phyloP scores from a whole-genome alignment of 768 basidiomycete genomes.

The Pleurotus giganteus region DNA sequence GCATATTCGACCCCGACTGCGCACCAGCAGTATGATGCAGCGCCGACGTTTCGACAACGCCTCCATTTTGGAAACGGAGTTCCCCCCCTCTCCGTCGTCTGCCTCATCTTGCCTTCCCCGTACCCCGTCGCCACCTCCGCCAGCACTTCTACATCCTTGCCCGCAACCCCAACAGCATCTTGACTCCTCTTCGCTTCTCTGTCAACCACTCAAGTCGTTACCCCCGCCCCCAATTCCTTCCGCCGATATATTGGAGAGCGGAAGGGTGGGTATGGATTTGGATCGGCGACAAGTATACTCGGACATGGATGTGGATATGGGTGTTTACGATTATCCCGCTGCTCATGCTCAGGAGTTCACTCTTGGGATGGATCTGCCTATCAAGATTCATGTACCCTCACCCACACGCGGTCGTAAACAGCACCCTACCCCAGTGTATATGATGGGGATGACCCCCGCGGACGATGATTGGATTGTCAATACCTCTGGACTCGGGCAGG shows the following conservation, averaged over 20 bases:
- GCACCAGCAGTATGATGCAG: constrained; percentile 35
- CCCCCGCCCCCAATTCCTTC: not conserved
- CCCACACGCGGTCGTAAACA: constrained; percentile 3
- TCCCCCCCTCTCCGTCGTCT: constrained; percentile 4
- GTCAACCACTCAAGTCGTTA: constrained; percentile 16
- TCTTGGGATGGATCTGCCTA: constrained; percentile 41
- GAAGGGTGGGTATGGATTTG: constrained; percentile 14
- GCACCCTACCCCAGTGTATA: not conserved
- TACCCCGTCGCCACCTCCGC: constrained; percentile 11
- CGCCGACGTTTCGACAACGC: constrained; percentile 16
- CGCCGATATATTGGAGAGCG: not conserved
- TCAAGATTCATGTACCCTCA: constrained; percentile 11
- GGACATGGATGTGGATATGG: constrained; percentile 20
- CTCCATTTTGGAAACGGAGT: not conserved
- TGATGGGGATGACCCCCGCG: not conserved
- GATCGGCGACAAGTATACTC: constrained; percentile 15
- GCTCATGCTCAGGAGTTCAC: constrained; percentile 38
- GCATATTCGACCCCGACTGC: constrained; percentile 26
- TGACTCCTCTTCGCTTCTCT: constrained; percentile 18
- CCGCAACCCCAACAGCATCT: constrained; percentile 12
- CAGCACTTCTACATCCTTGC: constrained; percentile 3
- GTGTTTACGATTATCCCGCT: constrained; percentile 17
- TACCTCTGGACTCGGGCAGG: not conserved
- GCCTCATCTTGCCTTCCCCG: not conserved
- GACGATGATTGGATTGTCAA: constrained; percentile 7